Base-by-base conservation (phyloP, 2,329 filamentous ascomycete species). In the Dendryphion nanum region DNA sequence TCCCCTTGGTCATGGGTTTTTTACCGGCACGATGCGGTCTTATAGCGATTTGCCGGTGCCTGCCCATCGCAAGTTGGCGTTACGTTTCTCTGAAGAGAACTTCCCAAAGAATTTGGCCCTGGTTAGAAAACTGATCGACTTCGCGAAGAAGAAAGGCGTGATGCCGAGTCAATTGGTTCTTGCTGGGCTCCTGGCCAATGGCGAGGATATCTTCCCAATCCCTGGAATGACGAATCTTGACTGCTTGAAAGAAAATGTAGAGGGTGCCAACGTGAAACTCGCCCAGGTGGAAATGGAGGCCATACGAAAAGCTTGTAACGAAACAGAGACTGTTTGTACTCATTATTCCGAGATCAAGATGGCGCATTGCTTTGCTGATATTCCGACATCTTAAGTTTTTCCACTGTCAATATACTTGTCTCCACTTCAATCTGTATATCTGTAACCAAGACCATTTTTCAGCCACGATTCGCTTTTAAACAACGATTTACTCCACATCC, bases 111-210 rank as follows among this genome's bases (percentile, higher is more conserved):
- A 68, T 33, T 18, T 65, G 8, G 52, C 50, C 41, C 46, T 69
- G 2, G 63, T 66, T 2, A 53, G 62, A 14, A 32, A 50, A 16
- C 48, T 68, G 15, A 44, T 37, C 0, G 45, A 45, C 13, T 32
- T 69, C 5, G 66, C 64, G 6, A 50, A 57, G 37, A 47, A 58
- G 44, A 83, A 85, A 61, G 71, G 67, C 3, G 71, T 68, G 31
- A 81, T 81, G 0, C 49, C 78, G 0, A 71, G 71, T 0, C 83
- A 87, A 55, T 54, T 86, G 32, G 75, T 77, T 0, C 42, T 69
- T n/a, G 63, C 63, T 5, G 69, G 66, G 64, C 33, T 68, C 28
- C 18, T 67, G 42, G 53, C 52, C 5, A 65, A 70, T 37, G 66
- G 73, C 65, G 73, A 76, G 5, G 66, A 42, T 23, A 38, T 42